Base-by-base conservation (phyloP, 257 asterid genomes). In the Nicotiana knightiana region DNA sequence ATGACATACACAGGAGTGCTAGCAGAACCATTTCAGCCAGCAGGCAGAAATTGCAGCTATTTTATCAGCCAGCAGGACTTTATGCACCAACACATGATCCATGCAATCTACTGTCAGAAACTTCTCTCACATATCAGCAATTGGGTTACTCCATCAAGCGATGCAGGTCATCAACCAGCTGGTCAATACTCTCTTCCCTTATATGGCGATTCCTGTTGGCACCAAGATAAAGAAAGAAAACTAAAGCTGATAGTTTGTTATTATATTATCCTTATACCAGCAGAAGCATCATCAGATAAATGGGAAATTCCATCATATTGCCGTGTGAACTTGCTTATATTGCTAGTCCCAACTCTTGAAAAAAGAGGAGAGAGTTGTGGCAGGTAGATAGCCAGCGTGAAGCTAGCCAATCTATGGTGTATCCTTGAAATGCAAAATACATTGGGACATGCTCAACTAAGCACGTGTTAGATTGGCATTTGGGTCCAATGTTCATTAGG, bases 101-200 rank as follows among this genome's bases (percentile, higher is more conserved):
- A 59, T 58, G 88, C 88, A 84, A 86, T 82, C 76, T 75, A 48
- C 84, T 17, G 63, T 67, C 81, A 76, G 85, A 86, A 82, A 77
- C 33, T 88, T 76, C 81, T 68, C 85, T 84, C 85, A 86, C 35
- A 15, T 84, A 73, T 65, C 33, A 55, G 68, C 83, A 59, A 73
- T 46, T 58, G 79, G 62, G 2, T 26, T 6, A 7, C 1, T 24
- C 63, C 63, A 73, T 43, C 62, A 73, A 48, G 79, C 15, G 6
- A 71, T 24, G 76, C 46, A 57, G 55, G 51, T 32, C 80, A 67
- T 62, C 66, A 37, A 82, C 71, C 70, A 26, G 66, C 85, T 67
- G 64, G 79, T 87, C 87, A 88, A 85, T 58, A 89, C 58, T 91
- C 97, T 86, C 98, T 89, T 81, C 99, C 97, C 82, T 86, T 92